Evolutionary conservation across 2,329 filamentous ascomycete genomes (phyloP).

Genomic region (Fusarium lyarnte): DNA sequence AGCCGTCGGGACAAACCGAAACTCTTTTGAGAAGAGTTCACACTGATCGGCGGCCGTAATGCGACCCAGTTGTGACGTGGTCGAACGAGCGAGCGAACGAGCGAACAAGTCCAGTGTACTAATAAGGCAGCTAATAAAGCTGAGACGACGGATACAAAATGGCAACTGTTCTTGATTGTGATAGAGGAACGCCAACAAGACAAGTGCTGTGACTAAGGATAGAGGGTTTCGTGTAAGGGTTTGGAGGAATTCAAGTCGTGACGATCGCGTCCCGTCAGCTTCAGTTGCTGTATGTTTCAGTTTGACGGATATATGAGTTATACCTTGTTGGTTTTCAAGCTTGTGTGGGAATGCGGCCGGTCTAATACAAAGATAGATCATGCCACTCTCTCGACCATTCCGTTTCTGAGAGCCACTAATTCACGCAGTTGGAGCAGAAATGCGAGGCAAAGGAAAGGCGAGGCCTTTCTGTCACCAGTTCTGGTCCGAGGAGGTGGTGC

Average conservation of each 20-base stretch:
- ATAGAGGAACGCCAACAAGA: neutral
- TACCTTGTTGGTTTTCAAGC: neutral
- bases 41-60: constrained; percentile 33
- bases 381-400: constrained; percentile 12
- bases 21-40: constrained; percentile 29
- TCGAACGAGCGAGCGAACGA: constrained; percentile 34
- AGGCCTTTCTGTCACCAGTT: constrained; percentile 10
- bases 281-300: neutral
- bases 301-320: neutral
- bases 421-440: constrained; percentile 6
- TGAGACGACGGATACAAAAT: constrained; percentile 14
- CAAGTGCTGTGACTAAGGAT: constrained; percentile 2
- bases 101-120: neutral
- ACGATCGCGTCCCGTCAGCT: neutral
- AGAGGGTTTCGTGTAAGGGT: neutral
- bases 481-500: neutral
- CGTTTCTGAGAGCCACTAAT: constrained; percentile 8
- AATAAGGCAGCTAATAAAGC: constrained; percentile 10
- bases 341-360: neutral
- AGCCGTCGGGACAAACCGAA: constrained; percentile 35
- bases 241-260: neutral
- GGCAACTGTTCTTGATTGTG: constrained; percentile 24
- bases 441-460: neutral
- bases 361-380: constrained; percentile 5
- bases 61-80: constrained; percentile 41